Evolutionary conservation across 2,329 filamentous ascomycete genomes (phyloP).

Genomic region (Ophiostoma montium): DNA sequence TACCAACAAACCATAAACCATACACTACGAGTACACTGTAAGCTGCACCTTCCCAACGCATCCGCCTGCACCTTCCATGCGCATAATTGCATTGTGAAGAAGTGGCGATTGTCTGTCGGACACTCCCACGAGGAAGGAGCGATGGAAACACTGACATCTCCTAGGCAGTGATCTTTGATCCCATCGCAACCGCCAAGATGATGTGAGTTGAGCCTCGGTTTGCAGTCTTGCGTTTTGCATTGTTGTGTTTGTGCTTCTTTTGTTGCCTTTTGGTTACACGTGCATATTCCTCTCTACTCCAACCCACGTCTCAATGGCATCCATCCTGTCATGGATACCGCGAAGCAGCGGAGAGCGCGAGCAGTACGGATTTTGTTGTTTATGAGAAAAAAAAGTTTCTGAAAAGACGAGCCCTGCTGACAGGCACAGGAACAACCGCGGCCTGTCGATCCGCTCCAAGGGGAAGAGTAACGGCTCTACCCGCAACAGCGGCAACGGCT

Average conservation of each 20-base stretch:
- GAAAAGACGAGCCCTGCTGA: background rate
- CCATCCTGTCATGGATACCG: slow-evolving; percentile 11
- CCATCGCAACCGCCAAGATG: slow-evolving; percentile 7
- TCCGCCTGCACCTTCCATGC: slow-evolving; percentile 2
- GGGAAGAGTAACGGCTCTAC: slow-evolving; percentile 23
- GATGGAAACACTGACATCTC: slow-evolving; percentile 5
- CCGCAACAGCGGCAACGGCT: slow-evolving; percentile 36
- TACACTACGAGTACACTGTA: slow-evolving; percentile 1
- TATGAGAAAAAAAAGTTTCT: background rate
- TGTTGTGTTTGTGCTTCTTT: background rate
- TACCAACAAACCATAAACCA: background rate
- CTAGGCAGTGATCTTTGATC: background rate
- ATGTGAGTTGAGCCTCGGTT: slow-evolving; percentile 6
- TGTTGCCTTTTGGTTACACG: too few relatives aligned
- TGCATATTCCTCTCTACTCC: too few relatives aligned
- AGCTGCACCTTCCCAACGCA: slow-evolving; percentile 5
- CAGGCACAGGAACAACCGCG: slow-evolving; percentile 53
- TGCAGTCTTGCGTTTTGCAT: background rate
- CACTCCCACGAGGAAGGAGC: slow-evolving; percentile 6
- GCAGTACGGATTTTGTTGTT: slow-evolving; percentile 6
- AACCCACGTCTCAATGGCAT: background rate
- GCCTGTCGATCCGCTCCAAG: slow-evolving; percentile 58
- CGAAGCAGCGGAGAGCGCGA: slow-evolving; percentile 12
- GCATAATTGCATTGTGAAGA: background rate
- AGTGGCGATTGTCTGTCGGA: background rate